Evolutionary conservation across 352 stramenopile species (phyloP).

Genomic region (Phytophthora fragariae): DNA sequence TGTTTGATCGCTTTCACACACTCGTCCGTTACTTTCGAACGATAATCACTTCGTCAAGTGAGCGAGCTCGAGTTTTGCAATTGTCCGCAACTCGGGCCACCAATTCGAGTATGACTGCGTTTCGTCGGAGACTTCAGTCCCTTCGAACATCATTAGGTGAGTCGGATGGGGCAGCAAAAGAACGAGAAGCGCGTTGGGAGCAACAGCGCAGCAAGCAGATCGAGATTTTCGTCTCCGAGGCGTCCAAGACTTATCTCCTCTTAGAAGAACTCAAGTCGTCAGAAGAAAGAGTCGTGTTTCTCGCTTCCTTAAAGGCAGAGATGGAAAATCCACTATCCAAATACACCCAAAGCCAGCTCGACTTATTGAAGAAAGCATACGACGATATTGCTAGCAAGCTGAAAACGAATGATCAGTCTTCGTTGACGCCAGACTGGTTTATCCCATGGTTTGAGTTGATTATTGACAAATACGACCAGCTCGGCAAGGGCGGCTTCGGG

Average conservation of each 20-base stretch:
- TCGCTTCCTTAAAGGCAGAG: neutral
- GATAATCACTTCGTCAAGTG: neutral
- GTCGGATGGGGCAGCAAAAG: neutral
- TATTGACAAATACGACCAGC: neutral
- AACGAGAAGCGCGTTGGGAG: neutral
- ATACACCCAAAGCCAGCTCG: neutral
- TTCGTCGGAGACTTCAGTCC: neutral
- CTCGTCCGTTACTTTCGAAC: neutral
- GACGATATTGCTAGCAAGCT: neutral
- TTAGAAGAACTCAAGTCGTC: conserved; percentile 1
- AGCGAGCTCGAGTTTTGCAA: conserved; percentile 1
- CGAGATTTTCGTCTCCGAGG: neutral
- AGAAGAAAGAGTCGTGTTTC: neutral
- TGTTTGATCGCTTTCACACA: neutral
- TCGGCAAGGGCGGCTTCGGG: neutral
- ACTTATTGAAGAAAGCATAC: neutral
- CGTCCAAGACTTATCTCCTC: conserved; percentile 4
- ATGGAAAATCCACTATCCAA: neutral
- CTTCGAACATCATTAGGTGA: neutral
- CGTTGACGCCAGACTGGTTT: conserved; percentile 4
- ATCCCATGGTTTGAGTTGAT: conserved; percentile 12
- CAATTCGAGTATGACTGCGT: neutral
- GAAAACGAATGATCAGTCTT: neutral
- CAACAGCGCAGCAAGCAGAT: neutral
- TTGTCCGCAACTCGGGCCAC: neutral